Base-by-base conservation (phyloP, 2,329 filamentous ascomycete species). In the Chaetoscypha palmicola region DNA sequence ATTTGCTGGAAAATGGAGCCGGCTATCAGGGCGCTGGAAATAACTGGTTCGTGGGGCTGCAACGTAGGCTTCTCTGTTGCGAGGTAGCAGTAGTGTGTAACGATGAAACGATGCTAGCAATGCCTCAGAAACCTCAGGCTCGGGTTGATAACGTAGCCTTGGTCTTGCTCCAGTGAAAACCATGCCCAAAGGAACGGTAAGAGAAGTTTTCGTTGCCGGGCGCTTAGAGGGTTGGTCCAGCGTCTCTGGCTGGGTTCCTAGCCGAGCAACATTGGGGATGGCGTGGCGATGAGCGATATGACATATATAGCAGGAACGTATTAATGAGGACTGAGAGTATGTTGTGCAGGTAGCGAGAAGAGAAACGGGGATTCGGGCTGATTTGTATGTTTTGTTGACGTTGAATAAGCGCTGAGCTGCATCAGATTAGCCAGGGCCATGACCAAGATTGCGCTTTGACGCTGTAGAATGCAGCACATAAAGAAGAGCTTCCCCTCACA, bases 21-120 rank as follows among this genome's bases (percentile, higher is more conserved):
- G 22, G 28, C 32, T 41, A 22, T n/a, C 21, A 28, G 38, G 45
- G 47, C 41, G 48, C 38, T 47, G 41, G 48, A 33, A 55, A 50
- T 45, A 49, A 52, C 46, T 51, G 54, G 55, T 35, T 52, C 37
- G 36, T 38, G 46, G 40, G 36, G 21, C 47, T 39, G 41, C 28
- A 39, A 38, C 47, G 44, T 46, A 45, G 45, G 35, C 30, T 21
- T 50, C 23, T 46, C 33, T 9, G 9, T 17, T 38, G 34, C 42
- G 17, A 38, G 46, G 41, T 55, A 54, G 52, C 42, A 46, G 43
- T 54, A 54, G 48, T 49, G 37, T 52, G 49, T 50, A 56, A 55
- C 47, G 51, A 53, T 58, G 57, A 58, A 58, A 58, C 58, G 50
- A 33, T 31, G 26, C 41, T 31, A 41, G 38, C 22, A 32, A 36